These are phyloP conservation scores for Tulasnella sp. DNA, from an alignment of 768 basidiomycete genomes.

Conservation along the genomic window DNA sequence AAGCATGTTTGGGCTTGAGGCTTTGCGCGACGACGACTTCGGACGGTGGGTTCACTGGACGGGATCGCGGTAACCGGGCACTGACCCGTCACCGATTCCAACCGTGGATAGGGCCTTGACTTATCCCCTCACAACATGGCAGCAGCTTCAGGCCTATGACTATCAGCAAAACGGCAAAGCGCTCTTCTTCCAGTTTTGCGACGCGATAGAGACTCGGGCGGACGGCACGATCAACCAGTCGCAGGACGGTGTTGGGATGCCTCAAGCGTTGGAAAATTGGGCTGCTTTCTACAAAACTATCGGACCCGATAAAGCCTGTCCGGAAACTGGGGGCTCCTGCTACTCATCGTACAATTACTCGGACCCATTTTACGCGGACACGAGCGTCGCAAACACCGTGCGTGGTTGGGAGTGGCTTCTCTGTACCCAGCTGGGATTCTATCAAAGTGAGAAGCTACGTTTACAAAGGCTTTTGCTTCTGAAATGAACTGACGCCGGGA, in stretches of 20 bases:
- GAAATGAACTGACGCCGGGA: too few relatives aligned
- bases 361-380: not conserved
- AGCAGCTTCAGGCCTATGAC: conserved; percentile 20
- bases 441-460: conserved; percentile 6
- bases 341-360: conserved; percentile 28
- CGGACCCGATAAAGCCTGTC: conserved; percentile 5
- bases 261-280: conserved; percentile 9
- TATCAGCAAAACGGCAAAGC: not conserved
- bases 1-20: conserved; percentile 14
- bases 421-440: conserved; percentile 26
- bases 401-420: conserved; percentile 27
- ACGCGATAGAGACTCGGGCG: conserved; percentile 20
- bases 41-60: not conserved
- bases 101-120: not conserved
- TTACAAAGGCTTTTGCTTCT: not conserved
- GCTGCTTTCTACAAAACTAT: not conserved
- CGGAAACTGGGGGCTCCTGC: conserved; percentile 17
- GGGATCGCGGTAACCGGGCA: not conserved
- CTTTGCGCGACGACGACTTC: conserved; percentile 13
- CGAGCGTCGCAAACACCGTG: not conserved
- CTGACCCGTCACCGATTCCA: not conserved
- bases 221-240: conserved; percentile 10
- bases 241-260: conserved; percentile 7
- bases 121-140: conserved; percentile 19
- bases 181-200: conserved; percentile 33